A percentile compares a stretch with the other conserved stretches of the same genome.
Evolutionary conservation across 148 eudicot species (phyloP).

Genomic region (Mesembryanthemum crystallinum): DNA sequence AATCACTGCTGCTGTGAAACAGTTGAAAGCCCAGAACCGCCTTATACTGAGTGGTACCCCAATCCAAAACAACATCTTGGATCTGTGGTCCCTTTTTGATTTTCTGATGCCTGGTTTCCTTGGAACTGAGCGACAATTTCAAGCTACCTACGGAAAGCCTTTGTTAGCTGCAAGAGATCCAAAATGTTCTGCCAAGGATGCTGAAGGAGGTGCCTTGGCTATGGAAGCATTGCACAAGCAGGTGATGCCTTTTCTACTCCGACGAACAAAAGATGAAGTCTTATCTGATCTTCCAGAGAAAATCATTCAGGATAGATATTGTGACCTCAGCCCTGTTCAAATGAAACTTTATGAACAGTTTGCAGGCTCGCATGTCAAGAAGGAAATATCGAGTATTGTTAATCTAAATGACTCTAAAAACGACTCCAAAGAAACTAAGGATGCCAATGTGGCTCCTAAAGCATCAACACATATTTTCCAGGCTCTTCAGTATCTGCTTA

Average conservation of each 20-base stretch:
- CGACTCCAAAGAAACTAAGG: slow-evolving; percentile 41
- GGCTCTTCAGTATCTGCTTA: slow-evolving; percentile 92
- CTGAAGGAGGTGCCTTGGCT: slow-evolving; percentile 94
- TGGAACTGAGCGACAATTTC: slow-evolving; percentile 97
- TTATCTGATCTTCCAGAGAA: slow-evolving; percentile 98
- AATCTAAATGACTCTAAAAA: slow-evolving; percentile 43
- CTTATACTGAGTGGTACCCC: slow-evolving; percentile 98
- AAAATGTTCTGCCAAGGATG: slow-evolving; percentile 96
- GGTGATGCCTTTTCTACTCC: slow-evolving; percentile 98
- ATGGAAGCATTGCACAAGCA: slow-evolving; percentile 99
- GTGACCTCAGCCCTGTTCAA: slow-evolving; percentile 92
- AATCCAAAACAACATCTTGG: slow-evolving; percentile 97
- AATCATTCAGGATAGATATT: slow-evolving; percentile 96
- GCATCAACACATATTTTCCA: slow-evolving; percentile 93
- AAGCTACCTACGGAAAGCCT: slow-evolving; percentile 94
- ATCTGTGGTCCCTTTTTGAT: slow-evolving; percentile 98
- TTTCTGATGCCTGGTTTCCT: slow-evolving; percentile 99
- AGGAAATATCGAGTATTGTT: slow-evolving; percentile 80
- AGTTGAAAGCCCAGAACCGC: slow-evolving; percentile 92
- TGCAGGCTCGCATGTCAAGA: slow-evolving; percentile 78
- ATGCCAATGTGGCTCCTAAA: slow-evolving; percentile 51
- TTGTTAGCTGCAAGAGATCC: slow-evolving; percentile 91
- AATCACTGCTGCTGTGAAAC: slow-evolving; percentile 91
- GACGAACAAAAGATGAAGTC: slow-evolving; percentile 96
- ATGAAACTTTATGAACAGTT: slow-evolving; percentile 90